Conservation (phyloP, 306 rosid genomes). For the Casuarina equisetifolia region DNA sequence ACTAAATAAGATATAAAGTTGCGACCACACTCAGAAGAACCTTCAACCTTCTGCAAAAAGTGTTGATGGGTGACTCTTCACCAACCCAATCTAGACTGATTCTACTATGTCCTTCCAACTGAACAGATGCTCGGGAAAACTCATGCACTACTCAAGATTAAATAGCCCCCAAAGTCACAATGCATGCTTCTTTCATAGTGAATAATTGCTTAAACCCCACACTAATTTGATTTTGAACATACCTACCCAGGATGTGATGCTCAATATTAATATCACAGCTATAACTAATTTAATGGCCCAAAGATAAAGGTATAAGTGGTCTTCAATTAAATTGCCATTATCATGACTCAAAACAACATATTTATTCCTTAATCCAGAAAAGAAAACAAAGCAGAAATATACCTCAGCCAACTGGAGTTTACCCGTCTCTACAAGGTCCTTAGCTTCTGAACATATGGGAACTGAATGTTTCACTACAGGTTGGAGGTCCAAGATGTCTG, state of each 20-base stretch:
- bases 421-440: constrained; percentile 96
- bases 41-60: background rate
- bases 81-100: background rate
- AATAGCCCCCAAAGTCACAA: background rate
- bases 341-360: background rate
- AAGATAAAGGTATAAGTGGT: background rate
- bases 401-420: constrained; percentile 98
- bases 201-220: background rate
- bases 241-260: background rate
- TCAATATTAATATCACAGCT: background rate
- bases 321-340: background rate
- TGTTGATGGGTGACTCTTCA: background rate
- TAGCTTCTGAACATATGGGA: constrained; percentile 93
- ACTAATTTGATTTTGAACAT: background rate
- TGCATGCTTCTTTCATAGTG: background rate
- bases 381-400: constrained; percentile 17
- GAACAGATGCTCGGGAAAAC: background rate
- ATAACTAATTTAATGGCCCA: background rate
- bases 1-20: background rate
- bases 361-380: background rate
- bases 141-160: background rate
- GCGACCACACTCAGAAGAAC: background rate
- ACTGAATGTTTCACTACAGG: constrained; percentile 96
- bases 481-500: constrained; percentile 79
- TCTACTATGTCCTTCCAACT: background rate